Percentiles rank a stretch among this genome's conserved stretches.
These are phyloP conservation scores for Fonsecaea pedrosoi DNA, from an alignment of 2,329 filamentous ascomycete genomes.

Conservation along the genomic window DNA sequence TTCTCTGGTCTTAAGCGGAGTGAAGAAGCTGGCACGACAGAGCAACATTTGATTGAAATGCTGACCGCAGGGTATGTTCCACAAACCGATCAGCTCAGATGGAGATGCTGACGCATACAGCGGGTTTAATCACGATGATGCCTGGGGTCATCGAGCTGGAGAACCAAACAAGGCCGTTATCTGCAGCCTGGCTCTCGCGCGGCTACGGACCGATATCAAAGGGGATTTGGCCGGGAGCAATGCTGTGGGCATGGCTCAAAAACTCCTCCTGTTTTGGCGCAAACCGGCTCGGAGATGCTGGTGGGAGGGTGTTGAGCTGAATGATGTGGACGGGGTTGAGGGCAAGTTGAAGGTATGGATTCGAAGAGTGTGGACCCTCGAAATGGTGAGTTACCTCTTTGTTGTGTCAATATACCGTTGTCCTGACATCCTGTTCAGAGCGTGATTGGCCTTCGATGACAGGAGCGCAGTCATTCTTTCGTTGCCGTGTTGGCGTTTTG, in stretches of 20 bases:
- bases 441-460: constrained; percentile 79
- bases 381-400: constrained; percentile 72
- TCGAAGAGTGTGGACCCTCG: constrained; percentile 93
- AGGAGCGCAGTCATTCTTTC: neutral
- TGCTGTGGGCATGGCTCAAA: constrained; percentile 97
- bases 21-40: constrained; percentile 93
- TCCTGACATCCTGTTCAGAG: constrained; percentile 59
- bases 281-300: constrained; percentile 96
- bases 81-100: neutral
- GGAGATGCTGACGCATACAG: constrained; percentile 55
- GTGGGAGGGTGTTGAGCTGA: constrained; percentile 97
- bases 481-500: neutral
- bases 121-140: constrained; percentile 94
- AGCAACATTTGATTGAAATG: constrained; percentile 99
- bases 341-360: constrained; percentile 98
- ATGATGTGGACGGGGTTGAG: constrained; percentile 86
- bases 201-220: constrained; percentile 87
- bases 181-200: constrained; percentile 91
- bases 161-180: constrained; percentile 99
- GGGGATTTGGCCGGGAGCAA: constrained; percentile 75
- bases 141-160: constrained; percentile 94
- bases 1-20: constrained; percentile 95
- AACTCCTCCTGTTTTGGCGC: constrained; percentile 95
- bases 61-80: constrained; percentile 86
- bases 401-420: constrained; percentile 9